Percentiles rank a stretch among this genome's conserved stretches.
Evolutionary conservation across 1,284 basidiomycete genomes (phyloP).

Genomic region (Marasmius oreades): DNA sequence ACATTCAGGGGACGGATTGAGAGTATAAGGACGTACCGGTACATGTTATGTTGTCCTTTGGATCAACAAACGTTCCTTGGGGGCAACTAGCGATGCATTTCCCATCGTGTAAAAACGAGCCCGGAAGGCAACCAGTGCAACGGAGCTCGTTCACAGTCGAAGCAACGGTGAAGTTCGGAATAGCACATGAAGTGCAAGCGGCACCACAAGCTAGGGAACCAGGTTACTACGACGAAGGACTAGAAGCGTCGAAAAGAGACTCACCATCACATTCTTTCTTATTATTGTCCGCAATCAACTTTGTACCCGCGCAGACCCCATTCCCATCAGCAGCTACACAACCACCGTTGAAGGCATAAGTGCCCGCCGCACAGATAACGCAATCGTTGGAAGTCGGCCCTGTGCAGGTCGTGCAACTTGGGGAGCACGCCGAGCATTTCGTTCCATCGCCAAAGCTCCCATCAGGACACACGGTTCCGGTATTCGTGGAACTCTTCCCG

Average conservation of each 20-base stretch:
- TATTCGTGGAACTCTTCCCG: conserved; percentile 43
- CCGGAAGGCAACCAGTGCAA: conserved; percentile 77
- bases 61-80: conserved; percentile 64
- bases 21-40: conserved; percentile 23
- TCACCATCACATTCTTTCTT: conserved; percentile 77
- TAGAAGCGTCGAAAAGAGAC: conserved; percentile 25
- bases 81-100: conserved; percentile 69
- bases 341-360: conserved; percentile 56
- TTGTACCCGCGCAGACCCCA: conserved; percentile 71
- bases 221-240: conserved; percentile 8
- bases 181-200: conserved; percentile 74
- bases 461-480: conserved; percentile 58
- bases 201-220: conserved; percentile 62
- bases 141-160: conserved; percentile 64
- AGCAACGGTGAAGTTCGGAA: conserved; percentile 63
- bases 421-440: conserved; percentile 58
- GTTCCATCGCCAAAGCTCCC: conserved; percentile 60
- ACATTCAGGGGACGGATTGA: conserved; percentile 11
- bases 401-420: conserved; percentile 66
- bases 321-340: conserved; percentile 63
- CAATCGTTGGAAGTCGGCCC: conserved; percentile 70
- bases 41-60: conserved; percentile 68
- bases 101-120: conserved; percentile 66
- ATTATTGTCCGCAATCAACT: conserved; percentile 73
- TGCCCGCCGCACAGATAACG: conserved; percentile 57